These are phyloP conservation scores for Fomitopsis schrenkii DNA, from an alignment of 1,284 basidiomycete genomes.

Conservation along the genomic window DNA sequence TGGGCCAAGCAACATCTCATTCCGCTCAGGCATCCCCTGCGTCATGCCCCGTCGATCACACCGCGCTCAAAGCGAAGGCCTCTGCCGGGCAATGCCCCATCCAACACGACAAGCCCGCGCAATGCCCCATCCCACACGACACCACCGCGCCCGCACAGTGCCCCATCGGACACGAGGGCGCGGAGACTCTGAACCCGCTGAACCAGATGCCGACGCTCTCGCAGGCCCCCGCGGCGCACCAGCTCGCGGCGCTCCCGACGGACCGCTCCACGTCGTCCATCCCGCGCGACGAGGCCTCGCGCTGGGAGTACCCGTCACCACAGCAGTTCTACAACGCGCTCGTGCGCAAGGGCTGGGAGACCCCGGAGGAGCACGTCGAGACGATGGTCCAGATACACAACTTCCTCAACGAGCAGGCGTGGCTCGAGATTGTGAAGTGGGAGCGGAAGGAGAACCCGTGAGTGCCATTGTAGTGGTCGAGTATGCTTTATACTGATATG, in stretches of 20 bases:
- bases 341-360: constrained; percentile 96
- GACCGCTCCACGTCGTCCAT: constrained; percentile 82
- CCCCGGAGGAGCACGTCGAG: constrained; percentile 94
- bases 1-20: constrained; percentile 25
- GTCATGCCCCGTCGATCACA: constrained; percentile 37
- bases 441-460: constrained; percentile 68
- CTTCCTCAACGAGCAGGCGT: constrained; percentile 95
- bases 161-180: constrained; percentile 42
- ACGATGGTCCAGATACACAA: constrained; percentile 99
- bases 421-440: constrained; percentile 95
- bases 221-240: constrained; percentile 61
- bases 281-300: constrained; percentile 59
- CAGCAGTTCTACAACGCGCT: constrained; percentile 99
- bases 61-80: constrained; percentile 11
- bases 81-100: constrained; percentile 7
- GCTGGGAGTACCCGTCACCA: constrained; percentile 97
- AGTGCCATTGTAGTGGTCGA: constrained; percentile 18
- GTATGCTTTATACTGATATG: constrained; percentile 5
- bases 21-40: constrained; percentile 24
- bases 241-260: constrained; percentile 65
- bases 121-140: constrained; percentile 45
- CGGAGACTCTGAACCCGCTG: constrained; percentile 60
- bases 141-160: constrained; percentile 31
- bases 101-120: constrained; percentile 22
- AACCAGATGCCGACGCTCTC: constrained; percentile 89